phyloP scores from a whole-genome alignment of 192 early-diverging fungal species.

The Pecoramyces ruminantium region DNA sequence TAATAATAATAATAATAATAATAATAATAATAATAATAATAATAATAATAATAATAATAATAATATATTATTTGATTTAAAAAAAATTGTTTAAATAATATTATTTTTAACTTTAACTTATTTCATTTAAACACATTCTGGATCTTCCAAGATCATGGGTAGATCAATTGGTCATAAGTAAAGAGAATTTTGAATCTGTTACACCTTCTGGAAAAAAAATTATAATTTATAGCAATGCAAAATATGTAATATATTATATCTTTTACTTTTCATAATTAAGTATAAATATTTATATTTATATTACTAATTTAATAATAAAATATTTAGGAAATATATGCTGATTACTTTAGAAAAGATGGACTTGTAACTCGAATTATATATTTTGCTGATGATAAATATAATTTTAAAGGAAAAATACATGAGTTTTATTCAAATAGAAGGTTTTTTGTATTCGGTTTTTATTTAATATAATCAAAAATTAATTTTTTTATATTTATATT shows the following conservation, averaged over 20 bases:
- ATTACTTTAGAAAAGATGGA: conserved; percentile 32
- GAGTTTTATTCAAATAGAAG: conserved; percentile 29
- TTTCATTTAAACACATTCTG: conserved; percentile 14
- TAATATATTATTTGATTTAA: too few relatives aligned
- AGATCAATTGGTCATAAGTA: conserved; percentile 13
- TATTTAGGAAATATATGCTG: conserved; percentile 29
- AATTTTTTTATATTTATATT: too few relatives aligned
- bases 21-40: too few relatives aligned
- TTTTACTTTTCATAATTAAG: too few relatives aligned
- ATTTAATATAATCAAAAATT: too few relatives aligned
- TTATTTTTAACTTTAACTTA: neutral
- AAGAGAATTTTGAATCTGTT: conserved; percentile 29
- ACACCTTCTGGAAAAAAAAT: conserved; percentile 31
- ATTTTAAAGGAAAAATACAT: conserved; percentile 22
- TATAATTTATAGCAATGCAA: conserved; percentile 20
- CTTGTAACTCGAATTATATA: conserved; percentile 34
- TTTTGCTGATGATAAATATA: conserved; percentile 20
- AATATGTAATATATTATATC: neutral
- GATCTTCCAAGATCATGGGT: conserved; percentile 42
- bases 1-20: too few relatives aligned
- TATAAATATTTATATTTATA: too few relatives aligned
- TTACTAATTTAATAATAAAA: too few relatives aligned
- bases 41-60: too few relatives aligned
- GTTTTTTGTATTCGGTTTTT: too few relatives aligned
- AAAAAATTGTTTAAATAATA: neutral